phyloP scores from a whole-genome alignment of 2,329 filamentous ascomycete species.

The Ceratocystis colombiana region DNA sequence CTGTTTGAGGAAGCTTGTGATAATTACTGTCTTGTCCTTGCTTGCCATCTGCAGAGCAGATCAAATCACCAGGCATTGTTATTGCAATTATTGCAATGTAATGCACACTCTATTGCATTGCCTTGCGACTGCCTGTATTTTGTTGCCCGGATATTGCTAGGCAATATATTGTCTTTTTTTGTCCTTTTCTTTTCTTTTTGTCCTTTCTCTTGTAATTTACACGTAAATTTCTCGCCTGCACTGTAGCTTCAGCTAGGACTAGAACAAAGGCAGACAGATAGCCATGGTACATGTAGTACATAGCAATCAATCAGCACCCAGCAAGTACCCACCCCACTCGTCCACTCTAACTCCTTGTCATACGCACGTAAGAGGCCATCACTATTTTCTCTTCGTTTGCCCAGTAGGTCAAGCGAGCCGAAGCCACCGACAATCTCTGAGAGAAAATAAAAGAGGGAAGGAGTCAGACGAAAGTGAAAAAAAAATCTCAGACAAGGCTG shows the following conservation, averaged over 20 bases:
- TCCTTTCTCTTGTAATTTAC: not conserved
- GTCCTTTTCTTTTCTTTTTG: not conserved
- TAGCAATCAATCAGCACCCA: not conserved
- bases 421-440: not conserved
- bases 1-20: not conserved
- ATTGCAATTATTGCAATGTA: not conserved
- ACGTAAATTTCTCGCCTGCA: not conserved
- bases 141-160: not conserved
- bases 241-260: too few species aligned
- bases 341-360: constrained; percentile 2
- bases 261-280: not conserved
- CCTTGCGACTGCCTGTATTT: not conserved
- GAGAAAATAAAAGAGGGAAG: constrained; percentile 6
- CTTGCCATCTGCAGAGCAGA: constrained; percentile 2
- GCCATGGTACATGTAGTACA: not conserved
- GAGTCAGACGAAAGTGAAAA: not conserved
- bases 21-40: not conserved
- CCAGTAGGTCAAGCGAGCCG: not conserved
- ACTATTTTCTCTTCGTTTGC: not conserved
- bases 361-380: constrained; percentile 6
- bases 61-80: not conserved
- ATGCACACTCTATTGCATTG: not conserved
- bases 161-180: not conserved
- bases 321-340: constrained; percentile 2
- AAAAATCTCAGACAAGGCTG: constrained; percentile 1